Base-by-base conservation (phyloP, 495 filamentous ascomycete genomes). In the Halenospora varia region DNA sequence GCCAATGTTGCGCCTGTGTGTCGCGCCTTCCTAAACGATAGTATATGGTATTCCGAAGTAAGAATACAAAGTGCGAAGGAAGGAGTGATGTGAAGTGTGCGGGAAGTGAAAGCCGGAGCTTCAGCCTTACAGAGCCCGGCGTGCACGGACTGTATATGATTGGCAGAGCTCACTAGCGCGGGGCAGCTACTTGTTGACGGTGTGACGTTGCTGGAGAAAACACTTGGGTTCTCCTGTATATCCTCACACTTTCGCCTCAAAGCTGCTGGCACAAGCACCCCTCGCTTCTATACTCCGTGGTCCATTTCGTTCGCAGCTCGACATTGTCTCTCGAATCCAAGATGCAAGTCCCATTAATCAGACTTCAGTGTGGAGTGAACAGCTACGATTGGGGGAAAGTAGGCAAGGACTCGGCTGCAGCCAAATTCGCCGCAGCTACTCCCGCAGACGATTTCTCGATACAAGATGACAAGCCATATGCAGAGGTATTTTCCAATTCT, bases 301-400 rank as follows among this genome's bases (percentile, higher is more conserved):
- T 40, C 35, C 35, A 15, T 40, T 9, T 40, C 9, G 15, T 40
- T 40, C 15, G 15, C 15, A 9, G 15, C 35, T 15, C 35, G 8
- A 40, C 35, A 40, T 8, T 40, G 15, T 40, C 9, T 40, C 8
- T 8, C 35, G 35, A 15, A 56, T 26, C 39, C 55, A 61, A 48
- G 11, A 66, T 69, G 63, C 54, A 73, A 74, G 69, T 96, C 47
- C 94, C 94, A 65, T 76, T 98, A 47, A 84, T 96, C 70, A 85
- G 90, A 51, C 84, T 98, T 64, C 90, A 96, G 73, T 97, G 94
- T 76, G 93, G 93, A 64, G 90, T 92, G 62, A 98, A 98, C 70
- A 96, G 92, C 72, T 98, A 98, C 71, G 94, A 97, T 72, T 98
- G 94, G 94, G 94, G 94, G 83, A 96, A 95, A 75, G 79, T 90